These are phyloP conservation scores for Pseudocercospora fuligena DNA, from an alignment of 2,329 filamentous ascomycete genomes.

Conservation along the genomic window DNA sequence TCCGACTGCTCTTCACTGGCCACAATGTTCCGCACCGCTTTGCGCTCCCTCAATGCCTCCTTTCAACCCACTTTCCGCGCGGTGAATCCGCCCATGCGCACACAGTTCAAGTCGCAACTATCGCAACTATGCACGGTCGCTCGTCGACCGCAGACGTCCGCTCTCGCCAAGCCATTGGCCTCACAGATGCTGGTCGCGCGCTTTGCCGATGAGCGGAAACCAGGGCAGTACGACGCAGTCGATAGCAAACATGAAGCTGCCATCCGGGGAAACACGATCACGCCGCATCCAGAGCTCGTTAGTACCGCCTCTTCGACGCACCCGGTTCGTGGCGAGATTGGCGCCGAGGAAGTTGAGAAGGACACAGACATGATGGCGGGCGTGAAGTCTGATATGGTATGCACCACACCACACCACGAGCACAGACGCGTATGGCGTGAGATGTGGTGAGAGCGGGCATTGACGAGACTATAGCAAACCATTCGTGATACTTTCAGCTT, in stretches of 20 bases:
- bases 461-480: constrained; percentile 46
- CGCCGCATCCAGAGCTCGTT: constrained; percentile 64
- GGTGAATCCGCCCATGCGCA: constrained; percentile 39
- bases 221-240: constrained; percentile 50
- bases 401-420: background rate
- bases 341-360: constrained; percentile 38
- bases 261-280: constrained; percentile 60
- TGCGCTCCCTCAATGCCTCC: constrained; percentile 44
- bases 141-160: constrained; percentile 38
- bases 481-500: constrained; percentile 57
- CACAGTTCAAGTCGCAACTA: constrained; percentile 50
- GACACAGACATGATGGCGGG: constrained; percentile 54
- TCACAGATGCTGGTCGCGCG: constrained; percentile 31
- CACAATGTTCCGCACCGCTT: constrained; percentile 50
- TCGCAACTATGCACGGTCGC: constrained; percentile 50
- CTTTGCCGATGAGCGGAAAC: constrained; percentile 21
- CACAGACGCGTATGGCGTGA: background rate
- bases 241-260: constrained; percentile 63
- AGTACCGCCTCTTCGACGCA: constrained; percentile 60
- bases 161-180: constrained; percentile 43
- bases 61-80: constrained; percentile 24
- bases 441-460: constrained; percentile 2
- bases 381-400: constrained; percentile 45
- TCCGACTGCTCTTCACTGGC: background rate
- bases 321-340: constrained; percentile 47